Evolutionary conservation across 1,284 basidiomycete genomes (phyloP).

Genomic region (Ceratobasidium papillatum): DNA sequence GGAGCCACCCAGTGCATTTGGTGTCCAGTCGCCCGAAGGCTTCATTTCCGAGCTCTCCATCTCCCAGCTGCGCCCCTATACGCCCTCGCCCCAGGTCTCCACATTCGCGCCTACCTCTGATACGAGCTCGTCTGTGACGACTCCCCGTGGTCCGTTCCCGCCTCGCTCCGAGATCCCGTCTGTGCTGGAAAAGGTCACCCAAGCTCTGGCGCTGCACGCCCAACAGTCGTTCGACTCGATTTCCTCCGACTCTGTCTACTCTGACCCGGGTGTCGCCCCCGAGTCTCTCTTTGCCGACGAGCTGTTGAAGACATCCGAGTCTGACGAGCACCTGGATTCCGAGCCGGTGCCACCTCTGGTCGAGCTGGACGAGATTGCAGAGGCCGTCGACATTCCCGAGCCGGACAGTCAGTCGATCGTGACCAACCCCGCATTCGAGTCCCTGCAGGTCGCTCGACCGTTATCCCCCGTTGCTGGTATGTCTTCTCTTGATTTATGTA

Average conservation of each 20-base stretch:
- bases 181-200: slow-evolving; percentile 11
- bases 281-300: slow-evolving; percentile 7
- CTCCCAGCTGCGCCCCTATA: slow-evolving; percentile 23
- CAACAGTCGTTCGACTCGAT: slow-evolving; percentile 26
- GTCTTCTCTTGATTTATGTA: not conserved
- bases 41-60: slow-evolving; percentile 32
- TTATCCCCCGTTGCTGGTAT: slow-evolving; percentile 22
- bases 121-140: slow-evolving; percentile 21
- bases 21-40: slow-evolving; percentile 32
- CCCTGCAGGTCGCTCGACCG: slow-evolving; percentile 25
- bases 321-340: not conserved
- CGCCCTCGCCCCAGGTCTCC: slow-evolving; percentile 31
- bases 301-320: no score
- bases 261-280: slow-evolving; percentile 18
- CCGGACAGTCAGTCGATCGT: not conserved
- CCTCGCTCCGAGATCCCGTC: not conserved
- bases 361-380: not conserved
- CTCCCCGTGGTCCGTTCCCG: not conserved
- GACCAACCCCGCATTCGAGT: slow-evolving; percentile 18
- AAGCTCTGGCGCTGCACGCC: slow-evolving; percentile 12
- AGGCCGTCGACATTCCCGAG: not conserved
- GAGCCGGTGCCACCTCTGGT: not conserved
- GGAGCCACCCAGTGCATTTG: slow-evolving; percentile 22
- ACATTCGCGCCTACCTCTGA: slow-evolving; percentile 25
- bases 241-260: slow-evolving; percentile 13